phyloP scores from a whole-genome alignment of 177 flowering plant genomes.

The Vitis hybrid region DNA sequence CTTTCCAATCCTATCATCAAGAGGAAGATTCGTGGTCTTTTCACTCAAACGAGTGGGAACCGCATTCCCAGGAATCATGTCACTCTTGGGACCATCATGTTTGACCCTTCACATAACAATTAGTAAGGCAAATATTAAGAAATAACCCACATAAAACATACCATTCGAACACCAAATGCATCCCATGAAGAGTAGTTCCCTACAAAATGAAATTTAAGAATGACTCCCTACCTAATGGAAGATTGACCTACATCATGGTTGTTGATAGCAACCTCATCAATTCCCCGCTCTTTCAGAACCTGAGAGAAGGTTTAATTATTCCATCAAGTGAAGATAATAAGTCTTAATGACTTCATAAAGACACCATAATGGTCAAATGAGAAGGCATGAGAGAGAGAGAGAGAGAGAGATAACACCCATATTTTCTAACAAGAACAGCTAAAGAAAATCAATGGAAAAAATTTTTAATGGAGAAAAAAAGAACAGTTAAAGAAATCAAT shows the following conservation, averaged over 20 bases:
- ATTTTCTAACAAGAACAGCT: no score
- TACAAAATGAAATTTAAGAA: neutral
- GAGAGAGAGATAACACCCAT: no score
- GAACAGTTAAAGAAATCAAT: no score
- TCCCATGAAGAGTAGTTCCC: neutral
- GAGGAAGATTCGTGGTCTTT: conserved; percentile 29
- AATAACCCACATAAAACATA: neutral
- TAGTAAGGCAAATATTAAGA: neutral
- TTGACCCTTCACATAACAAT: conserved; percentile 38
- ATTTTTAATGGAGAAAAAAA: no score
- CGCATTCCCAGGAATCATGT: conserved; percentile 29
- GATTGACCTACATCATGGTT: conserved; percentile 38
- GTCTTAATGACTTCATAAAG: no score
- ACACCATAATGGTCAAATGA: no score
- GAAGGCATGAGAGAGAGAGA: no score
- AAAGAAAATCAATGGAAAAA: no score
- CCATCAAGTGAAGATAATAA: conserved; percentile 9
- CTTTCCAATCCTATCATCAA: conserved; percentile 47
- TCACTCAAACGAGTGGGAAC: conserved; percentile 30
- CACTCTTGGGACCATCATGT: conserved; percentile 38
- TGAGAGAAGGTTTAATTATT: conserved; percentile 23
- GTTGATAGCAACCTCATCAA: conserved; percentile 48
- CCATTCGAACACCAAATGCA: no score
- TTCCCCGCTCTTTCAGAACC: conserved; percentile 85
- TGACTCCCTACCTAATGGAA: conserved; percentile 46